phyloP scores from a whole-genome alignment of 768 basidiomycete genomes.

The Crassisporium funariophilum region DNA sequence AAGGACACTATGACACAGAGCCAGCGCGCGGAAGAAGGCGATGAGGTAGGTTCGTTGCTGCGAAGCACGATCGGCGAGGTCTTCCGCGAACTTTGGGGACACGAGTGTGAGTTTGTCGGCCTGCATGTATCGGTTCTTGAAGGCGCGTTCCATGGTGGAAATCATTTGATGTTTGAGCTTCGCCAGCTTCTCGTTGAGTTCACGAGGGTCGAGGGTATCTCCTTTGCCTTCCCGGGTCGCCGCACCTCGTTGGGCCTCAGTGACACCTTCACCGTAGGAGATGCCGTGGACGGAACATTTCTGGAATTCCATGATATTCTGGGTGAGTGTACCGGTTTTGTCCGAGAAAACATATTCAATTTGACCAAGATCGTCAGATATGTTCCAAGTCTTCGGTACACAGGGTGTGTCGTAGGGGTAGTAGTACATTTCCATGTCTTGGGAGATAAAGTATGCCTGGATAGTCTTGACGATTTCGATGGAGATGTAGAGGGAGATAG shows the following conservation, averaged over 20 bases:
- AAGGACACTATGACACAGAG: conserved; percentile 90
- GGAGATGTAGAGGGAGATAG: conserved; percentile 94
- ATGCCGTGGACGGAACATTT: conserved; percentile 88
- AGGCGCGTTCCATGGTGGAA: conserved; percentile 66
- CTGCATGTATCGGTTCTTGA: conserved; percentile 88
- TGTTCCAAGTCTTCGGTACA: conserved; percentile 97
- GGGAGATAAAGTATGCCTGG: conserved; percentile 94
- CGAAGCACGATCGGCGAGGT: conserved; percentile 62
- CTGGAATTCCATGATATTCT: conserved; percentile 99
- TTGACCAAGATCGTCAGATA: conserved; percentile 97
- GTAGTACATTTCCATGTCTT: conserved; percentile 98
- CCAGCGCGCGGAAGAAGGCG: conserved; percentile 93
- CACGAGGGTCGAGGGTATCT: conserved; percentile 66
- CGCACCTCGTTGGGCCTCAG: conserved; percentile 93
- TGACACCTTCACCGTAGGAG: conserved; percentile 90
- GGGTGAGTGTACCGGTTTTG: conserved; percentile 96
- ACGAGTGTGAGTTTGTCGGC: conserved; percentile 83
- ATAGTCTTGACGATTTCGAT: conserved; percentile 99
- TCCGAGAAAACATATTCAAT: conserved; percentile 92
- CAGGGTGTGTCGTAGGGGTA: conserved; percentile 82
- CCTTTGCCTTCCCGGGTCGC: conserved; percentile 79
- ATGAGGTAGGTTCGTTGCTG: conserved; percentile 68
- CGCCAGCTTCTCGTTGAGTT: conserved; percentile 67
- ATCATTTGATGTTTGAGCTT: conserved; percentile 79
- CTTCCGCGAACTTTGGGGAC: conserved; percentile 80